These are phyloP conservation scores for Rhizopus microsporus DNA, from an alignment of 371 early-diverging fungal species.

Conservation along the genomic window DNA sequence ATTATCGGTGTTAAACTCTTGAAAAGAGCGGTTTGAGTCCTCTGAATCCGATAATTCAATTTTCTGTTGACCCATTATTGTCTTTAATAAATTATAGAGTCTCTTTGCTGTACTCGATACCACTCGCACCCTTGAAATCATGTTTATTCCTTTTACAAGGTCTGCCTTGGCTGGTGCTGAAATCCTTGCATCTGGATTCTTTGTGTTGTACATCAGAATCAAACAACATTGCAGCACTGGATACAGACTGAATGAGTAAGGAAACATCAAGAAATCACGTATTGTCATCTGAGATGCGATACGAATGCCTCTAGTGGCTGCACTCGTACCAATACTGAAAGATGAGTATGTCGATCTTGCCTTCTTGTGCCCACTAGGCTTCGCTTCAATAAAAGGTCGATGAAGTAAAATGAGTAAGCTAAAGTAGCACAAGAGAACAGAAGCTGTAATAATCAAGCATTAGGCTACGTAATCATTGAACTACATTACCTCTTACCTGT, in stretches of 20 bases:
- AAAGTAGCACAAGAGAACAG: constrained; percentile 43
- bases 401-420: constrained; percentile 43
- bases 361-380: constrained; percentile 22
- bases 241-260: constrained; percentile 48
- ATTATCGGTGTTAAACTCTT: constrained; percentile 10
- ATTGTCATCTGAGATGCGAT: constrained; percentile 39
- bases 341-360: constrained; percentile 40
- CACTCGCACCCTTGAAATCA: constrained; percentile 31
- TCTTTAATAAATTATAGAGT: constrained; percentile 30
- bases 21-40: constrained; percentile 5
- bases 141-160: constrained; percentile 31
- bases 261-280: constrained; percentile 45
- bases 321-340: constrained; percentile 47
- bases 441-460: constrained; percentile 21
- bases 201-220: constrained; percentile 50
- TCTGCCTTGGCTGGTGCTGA: constrained; percentile 41
- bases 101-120: constrained; percentile 42
- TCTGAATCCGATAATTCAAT: constrained; percentile 33
- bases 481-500: constrained; percentile 28
- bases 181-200: constrained; percentile 35
- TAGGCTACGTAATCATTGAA: neutral
- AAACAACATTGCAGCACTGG: constrained; percentile 47
- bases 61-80: constrained; percentile 38
- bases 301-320: constrained; percentile 43
- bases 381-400: constrained; percentile 48